These are phyloP conservation scores for Lagenidium giganteum DNA, from an alignment of 352 stramenopile genomes.

Conservation along the genomic window DNA sequence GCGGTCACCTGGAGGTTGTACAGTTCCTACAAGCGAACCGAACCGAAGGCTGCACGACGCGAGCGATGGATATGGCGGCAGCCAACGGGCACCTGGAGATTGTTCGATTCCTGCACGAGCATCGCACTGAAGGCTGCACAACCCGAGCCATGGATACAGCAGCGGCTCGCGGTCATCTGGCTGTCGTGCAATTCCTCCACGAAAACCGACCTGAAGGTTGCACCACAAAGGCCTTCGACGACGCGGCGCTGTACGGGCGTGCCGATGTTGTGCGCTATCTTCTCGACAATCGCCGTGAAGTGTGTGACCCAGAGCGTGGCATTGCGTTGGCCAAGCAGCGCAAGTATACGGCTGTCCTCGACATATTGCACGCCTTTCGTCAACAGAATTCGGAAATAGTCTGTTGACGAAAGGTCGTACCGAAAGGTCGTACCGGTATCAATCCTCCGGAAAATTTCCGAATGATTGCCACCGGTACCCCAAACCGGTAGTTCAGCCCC, in stretches of 20 bases:
- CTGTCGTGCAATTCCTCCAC: conserved; percentile 44
- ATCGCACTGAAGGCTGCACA: conserved; percentile 33
- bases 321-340: conserved; percentile 40
- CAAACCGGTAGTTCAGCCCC: too few species aligned
- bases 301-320: conserved; percentile 33
- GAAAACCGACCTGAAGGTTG: conserved; percentile 47
- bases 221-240: conserved; percentile 38
- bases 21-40: conserved; percentile 31
- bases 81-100: conserved; percentile 21
- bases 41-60: conserved; percentile 21
- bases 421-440: too few species aligned
- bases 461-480: too few species aligned
- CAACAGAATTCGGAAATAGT: too few species aligned
- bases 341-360: conserved; percentile 18
- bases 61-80: conserved; percentile 27
- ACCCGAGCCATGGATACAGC: conserved; percentile 56
- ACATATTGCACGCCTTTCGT: too few species aligned
- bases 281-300: conserved; percentile 20
- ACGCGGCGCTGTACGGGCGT: conserved; percentile 35
- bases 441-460: too few species aligned
- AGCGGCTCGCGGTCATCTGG: conserved; percentile 29
- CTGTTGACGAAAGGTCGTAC: too few species aligned
- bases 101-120: conserved; percentile 25
- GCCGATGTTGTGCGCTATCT: conserved; percentile 38
- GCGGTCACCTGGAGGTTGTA: conserved; percentile 24